Evolutionary conservation across 208 protist genomes (phyloP).

Genomic region (Acanthamoeba triangularis): DNA sequence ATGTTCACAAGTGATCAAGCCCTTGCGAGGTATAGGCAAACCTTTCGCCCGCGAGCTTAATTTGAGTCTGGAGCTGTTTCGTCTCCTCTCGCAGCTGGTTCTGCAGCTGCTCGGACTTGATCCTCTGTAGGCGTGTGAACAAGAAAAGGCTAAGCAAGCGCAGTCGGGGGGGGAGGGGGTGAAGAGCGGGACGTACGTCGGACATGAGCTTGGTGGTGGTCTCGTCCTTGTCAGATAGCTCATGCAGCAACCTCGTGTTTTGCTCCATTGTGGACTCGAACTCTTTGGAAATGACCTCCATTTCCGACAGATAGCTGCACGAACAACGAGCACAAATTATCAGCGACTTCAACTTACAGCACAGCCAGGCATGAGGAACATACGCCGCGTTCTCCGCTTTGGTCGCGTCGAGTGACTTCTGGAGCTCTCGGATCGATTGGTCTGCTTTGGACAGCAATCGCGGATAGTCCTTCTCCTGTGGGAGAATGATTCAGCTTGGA

Average conservation of each 20-base stretch:
- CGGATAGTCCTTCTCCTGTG: slow-evolving; percentile 4
- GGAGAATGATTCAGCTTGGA: neutral
- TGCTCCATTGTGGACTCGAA: slow-evolving; percentile 58
- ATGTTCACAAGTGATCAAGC: neutral
- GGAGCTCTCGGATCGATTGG: slow-evolving; percentile 4
- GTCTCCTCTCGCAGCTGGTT: slow-evolving; percentile 61
- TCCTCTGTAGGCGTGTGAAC: neutral
- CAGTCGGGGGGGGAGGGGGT: no score
- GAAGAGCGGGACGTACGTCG: neutral
- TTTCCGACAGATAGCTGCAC: slow-evolving; percentile 39
- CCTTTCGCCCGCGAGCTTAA: slow-evolving; percentile 26
- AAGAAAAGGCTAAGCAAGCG: neutral
- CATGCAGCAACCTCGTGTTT: slow-evolving; percentile 45
- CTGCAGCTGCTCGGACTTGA: slow-evolving; percentile 62
- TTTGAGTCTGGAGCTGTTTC: slow-evolving; percentile 36
- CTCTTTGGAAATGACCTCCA: slow-evolving; percentile 59
- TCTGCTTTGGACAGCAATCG: slow-evolving; percentile 4
- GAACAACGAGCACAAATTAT: neutral
- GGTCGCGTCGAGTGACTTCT: neutral
- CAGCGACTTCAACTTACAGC: neutral
- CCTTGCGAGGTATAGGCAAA: neutral
- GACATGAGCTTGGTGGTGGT: slow-evolving; percentile 74
- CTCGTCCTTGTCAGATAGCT: slow-evolving; percentile 67
- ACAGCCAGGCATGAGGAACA: neutral
- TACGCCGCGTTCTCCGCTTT: neutral